Evolutionary conservation across 345 rosid genomes (phyloP).

Genomic region (Bretschneidera sinensis): DNA sequence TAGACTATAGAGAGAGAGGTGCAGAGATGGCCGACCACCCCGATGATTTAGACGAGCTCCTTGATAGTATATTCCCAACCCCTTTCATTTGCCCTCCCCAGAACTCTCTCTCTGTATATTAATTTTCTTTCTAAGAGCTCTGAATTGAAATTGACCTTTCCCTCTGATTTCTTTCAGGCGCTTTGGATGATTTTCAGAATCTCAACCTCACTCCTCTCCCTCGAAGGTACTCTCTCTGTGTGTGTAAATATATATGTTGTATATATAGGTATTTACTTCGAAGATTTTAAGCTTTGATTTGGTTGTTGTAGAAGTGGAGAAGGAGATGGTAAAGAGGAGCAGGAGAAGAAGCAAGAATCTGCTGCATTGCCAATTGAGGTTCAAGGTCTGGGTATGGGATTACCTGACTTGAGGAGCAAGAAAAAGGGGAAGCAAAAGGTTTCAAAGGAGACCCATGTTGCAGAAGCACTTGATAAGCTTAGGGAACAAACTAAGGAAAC

Average conservation of each 20-base stretch:
- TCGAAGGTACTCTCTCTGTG: constrained; percentile 37
- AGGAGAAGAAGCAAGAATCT: constrained; percentile 33
- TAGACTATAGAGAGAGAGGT: background rate
- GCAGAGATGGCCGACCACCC: constrained; percentile 50
- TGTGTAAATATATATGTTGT: background rate
- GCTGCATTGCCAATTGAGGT: constrained; percentile 51
- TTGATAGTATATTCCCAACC: constrained; percentile 57
- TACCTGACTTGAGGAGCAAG: constrained; percentile 85
- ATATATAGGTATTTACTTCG: background rate
- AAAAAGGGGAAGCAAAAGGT: constrained; percentile 73
- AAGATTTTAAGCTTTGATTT: background rate
- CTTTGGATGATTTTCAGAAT: constrained; percentile 92
- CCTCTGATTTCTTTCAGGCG: constrained; percentile 54
- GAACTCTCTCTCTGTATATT: background rate
- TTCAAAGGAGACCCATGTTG: constrained; percentile 62
- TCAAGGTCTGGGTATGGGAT: constrained; percentile 87
- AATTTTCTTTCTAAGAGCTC: background rate
- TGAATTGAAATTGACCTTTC: constrained; percentile 1
- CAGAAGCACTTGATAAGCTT: constrained; percentile 80
- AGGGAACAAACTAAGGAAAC: constrained; percentile 85
- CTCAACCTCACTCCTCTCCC: constrained; percentile 59
- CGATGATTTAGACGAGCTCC: constrained; percentile 94
- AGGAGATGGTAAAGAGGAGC: constrained; percentile 35
- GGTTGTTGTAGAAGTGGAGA: constrained; percentile 36
- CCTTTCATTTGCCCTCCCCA: background rate